phyloP scores from a whole-genome alignment of 352 stramenopile genomes.

The Pythium dissotocum region DNA sequence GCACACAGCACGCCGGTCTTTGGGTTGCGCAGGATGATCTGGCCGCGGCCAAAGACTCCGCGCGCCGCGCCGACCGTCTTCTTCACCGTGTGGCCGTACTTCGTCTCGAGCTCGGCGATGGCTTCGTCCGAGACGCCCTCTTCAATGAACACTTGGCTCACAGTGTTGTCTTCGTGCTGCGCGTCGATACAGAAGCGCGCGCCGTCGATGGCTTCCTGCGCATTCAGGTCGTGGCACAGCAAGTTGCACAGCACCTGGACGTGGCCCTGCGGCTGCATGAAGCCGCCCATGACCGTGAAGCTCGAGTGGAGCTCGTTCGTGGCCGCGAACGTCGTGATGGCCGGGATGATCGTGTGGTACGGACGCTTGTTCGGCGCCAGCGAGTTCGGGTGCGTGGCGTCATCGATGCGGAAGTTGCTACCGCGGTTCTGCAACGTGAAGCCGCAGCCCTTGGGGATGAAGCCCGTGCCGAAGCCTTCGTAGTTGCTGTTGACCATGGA shows the following conservation, averaged over 20 bases:
- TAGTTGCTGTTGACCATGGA: conserved; percentile 99
- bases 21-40: conserved; percentile 85
- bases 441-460: conserved; percentile 91
- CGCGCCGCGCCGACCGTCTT: conserved; percentile 39
- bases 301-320: conserved; percentile 91
- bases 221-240: conserved; percentile 76
- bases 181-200: conserved; percentile 94
- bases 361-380: conserved; percentile 91
- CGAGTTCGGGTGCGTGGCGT: conserved; percentile 90
- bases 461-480: conserved; percentile 95
- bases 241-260: conserved; percentile 94
- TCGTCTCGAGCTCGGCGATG: conserved; percentile 61
- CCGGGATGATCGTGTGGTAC: conserved; percentile 99
- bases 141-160: conserved; percentile 86
- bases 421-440: conserved; percentile 98
- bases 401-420: conserved; percentile 91
- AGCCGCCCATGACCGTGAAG: conserved; percentile 89
- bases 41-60: conserved; percentile 68
- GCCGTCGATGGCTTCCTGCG: conserved; percentile 91
- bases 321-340: conserved; percentile 87
- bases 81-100: conserved; percentile 79
- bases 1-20: conserved; percentile 90
- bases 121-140: conserved; percentile 67
- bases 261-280: conserved; percentile 98
- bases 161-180: conserved; percentile 57